phyloP scores from a whole-genome alignment of 2,329 filamentous ascomycete species.

The Thermothelomyces thermophilus region DNA sequence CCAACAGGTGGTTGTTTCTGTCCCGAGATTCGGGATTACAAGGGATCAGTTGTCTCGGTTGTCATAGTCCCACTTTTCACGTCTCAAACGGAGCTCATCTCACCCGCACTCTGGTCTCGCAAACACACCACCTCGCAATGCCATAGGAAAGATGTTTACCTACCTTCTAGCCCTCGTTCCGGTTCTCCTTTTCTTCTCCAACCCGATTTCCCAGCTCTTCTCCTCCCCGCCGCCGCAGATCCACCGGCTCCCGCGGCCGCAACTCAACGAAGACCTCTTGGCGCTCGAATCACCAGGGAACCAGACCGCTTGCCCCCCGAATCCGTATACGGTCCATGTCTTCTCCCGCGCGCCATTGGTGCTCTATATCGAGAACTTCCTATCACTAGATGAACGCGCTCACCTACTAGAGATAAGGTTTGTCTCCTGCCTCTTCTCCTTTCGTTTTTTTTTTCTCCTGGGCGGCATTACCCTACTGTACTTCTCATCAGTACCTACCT shows the following conservation, averaged over 20 bases:
- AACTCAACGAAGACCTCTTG: conserved; percentile 45
- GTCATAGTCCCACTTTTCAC: neutral
- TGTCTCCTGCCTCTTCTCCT: no score
- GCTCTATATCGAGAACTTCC: conserved; percentile 47
- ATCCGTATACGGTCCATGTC: conserved; percentile 39
- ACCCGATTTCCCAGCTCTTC: conserved; percentile 5
- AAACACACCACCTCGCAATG: neutral
- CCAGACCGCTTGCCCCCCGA: conserved; percentile 31
- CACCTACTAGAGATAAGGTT: conserved; percentile 48
- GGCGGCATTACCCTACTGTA: no score
- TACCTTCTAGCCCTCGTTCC: conserved; percentile 9
- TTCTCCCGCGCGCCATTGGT: conserved; percentile 45
- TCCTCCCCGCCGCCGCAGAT: conserved; percentile 18
- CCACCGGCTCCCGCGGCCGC: conserved; percentile 37
- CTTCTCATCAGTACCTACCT: no score
- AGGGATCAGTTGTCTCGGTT: no score
- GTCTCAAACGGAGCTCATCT: neutral
- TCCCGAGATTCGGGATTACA: neutral
- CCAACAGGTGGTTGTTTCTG: no score
- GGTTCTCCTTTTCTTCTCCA: conserved; percentile 8
- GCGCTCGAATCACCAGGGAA: conserved; percentile 36
- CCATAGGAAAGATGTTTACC: conserved; percentile 2
- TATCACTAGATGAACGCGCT: conserved; percentile 37
- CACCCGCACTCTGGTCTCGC: neutral
- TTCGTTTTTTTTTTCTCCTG: no score